Evolutionary conservation across 2,329 filamentous ascomycete genomes (phyloP).

Genomic region (Leptoxyphium fumago): DNA sequence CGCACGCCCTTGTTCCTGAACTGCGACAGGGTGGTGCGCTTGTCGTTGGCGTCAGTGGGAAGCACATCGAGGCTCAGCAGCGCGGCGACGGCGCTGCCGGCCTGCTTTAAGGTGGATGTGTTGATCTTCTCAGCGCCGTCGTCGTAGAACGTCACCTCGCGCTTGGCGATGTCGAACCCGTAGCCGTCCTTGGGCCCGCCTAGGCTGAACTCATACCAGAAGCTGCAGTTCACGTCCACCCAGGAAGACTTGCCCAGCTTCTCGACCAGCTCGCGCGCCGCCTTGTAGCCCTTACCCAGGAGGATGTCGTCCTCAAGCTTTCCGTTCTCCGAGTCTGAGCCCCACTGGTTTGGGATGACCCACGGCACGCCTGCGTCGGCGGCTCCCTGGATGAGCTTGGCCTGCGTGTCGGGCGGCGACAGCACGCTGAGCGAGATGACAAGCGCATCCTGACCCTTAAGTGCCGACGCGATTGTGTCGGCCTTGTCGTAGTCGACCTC

Average conservation of each 20-base stretch:
- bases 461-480: constrained; percentile 18
- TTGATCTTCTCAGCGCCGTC: constrained; percentile 43
- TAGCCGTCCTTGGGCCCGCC: constrained; percentile 13
- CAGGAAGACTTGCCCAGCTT: constrained; percentile 12
- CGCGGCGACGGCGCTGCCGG: constrained; percentile 37
- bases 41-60: constrained; percentile 25
- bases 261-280: constrained; percentile 12
- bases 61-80: constrained; percentile 19
- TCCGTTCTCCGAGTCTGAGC: constrained; percentile 15
- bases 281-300: constrained; percentile 4
- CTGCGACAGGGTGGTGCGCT: constrained; percentile 23
- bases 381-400: constrained; percentile 21
- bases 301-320: constrained; percentile 10
- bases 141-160: constrained; percentile 28
- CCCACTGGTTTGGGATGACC: constrained; percentile 27
- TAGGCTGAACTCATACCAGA: constrained; percentile 27
- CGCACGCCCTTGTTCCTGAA: constrained; percentile 38
- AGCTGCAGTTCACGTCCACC: constrained; percentile 16
- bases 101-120: constrained; percentile 44
- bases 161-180: constrained; percentile 23
- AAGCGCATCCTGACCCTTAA: constrained; percentile 24
- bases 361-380: constrained; percentile 23
- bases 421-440: constrained; percentile 23
- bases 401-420: constrained; percentile 15
- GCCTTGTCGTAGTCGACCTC: constrained; percentile 35